Conservation (phyloP, 257 asterid genomes). For the Ehretia macrophylla region DNA sequence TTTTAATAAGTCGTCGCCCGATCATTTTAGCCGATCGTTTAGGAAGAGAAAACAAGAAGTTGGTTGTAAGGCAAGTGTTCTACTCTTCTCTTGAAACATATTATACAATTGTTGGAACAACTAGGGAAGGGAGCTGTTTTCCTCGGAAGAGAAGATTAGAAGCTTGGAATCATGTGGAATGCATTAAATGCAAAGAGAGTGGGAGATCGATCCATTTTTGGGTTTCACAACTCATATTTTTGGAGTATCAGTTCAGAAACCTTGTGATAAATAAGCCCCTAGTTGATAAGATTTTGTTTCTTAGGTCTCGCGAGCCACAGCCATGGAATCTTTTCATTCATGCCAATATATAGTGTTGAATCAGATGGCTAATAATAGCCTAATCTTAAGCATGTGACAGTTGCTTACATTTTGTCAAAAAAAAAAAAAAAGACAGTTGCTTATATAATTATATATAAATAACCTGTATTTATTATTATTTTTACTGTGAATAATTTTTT, state of each 20-base stretch:
- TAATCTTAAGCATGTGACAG: constrained; percentile 1
- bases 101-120: constrained; percentile 27
- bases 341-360: constrained; percentile 1
- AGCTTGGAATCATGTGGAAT: constrained; percentile 92
- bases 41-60: constrained; percentile 2
- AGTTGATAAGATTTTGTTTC: constrained; percentile 13
- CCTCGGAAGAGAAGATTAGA: constrained; percentile 70
- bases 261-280: constrained; percentile 58
- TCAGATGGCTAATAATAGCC: background rate
- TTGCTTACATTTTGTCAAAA: too few species aligned
- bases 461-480: background rate
- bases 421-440: too few species aligned
- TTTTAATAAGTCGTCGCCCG: background rate
- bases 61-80: constrained; percentile 16
- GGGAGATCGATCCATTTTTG: constrained; percentile 62
- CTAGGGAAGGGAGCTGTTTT: constrained; percentile 56
- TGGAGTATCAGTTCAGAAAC: constrained; percentile 53
- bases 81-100: constrained; percentile 6
- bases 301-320: background rate
- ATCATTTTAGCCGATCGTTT: too few species aligned
- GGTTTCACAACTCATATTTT: constrained; percentile 39
- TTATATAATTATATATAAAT: background rate
- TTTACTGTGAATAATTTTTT: background rate
- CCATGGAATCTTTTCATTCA: constrained; percentile 1
- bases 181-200: constrained; percentile 82